Evolutionary conservation across 1,284 basidiomycete species (phyloP).

Genomic region (Irpex sp.): DNA sequence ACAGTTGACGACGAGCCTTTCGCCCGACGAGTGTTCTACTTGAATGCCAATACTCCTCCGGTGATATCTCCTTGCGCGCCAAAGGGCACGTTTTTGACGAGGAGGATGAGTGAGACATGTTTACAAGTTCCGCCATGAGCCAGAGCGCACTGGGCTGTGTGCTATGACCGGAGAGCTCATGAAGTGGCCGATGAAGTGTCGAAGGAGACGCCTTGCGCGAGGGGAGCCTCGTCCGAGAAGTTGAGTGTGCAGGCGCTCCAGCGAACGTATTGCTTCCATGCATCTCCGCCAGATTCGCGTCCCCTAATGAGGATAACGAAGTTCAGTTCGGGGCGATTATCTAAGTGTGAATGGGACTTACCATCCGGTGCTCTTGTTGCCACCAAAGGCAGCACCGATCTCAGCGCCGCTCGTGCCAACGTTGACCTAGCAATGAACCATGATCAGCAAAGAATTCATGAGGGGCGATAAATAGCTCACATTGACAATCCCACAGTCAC

Average conservation of each 20-base stretch:
- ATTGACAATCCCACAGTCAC: slow-evolving; percentile 81
- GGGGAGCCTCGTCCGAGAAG: slow-evolving; percentile 83
- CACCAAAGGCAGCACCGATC: slow-evolving; percentile 89
- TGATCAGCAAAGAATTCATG: not conserved
- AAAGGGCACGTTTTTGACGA: not conserved
- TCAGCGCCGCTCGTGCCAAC: slow-evolving; percentile 94
- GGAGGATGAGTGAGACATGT: not conserved
- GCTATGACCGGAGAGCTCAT: not conserved
- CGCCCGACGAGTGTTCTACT: no score
- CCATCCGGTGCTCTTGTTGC: slow-evolving; percentile 92
- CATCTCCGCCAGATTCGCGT: slow-evolving; percentile 94
- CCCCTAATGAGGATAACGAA: slow-evolving; percentile 55
- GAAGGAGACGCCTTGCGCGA: slow-evolving; percentile 92
- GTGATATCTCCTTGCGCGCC: not conserved
- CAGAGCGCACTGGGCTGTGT: no score
- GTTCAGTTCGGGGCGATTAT: not conserved
- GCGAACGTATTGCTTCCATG: slow-evolving; percentile 92
- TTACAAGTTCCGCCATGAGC: slow-evolving; percentile 39
- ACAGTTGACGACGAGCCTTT: no score
- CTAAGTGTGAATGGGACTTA: slow-evolving; percentile 33
- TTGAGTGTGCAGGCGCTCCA: slow-evolving; percentile 93
- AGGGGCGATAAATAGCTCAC: no score
- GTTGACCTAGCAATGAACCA: slow-evolving; percentile 57
- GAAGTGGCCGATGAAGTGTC: not conserved
- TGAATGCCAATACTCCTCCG: not conserved